Percentiles rank a stretch among this genome's conserved stretches.
phyloP scores from a whole-genome alignment of 352 stramenopile genomes.

The Globisporangium yorkense region DNA sequence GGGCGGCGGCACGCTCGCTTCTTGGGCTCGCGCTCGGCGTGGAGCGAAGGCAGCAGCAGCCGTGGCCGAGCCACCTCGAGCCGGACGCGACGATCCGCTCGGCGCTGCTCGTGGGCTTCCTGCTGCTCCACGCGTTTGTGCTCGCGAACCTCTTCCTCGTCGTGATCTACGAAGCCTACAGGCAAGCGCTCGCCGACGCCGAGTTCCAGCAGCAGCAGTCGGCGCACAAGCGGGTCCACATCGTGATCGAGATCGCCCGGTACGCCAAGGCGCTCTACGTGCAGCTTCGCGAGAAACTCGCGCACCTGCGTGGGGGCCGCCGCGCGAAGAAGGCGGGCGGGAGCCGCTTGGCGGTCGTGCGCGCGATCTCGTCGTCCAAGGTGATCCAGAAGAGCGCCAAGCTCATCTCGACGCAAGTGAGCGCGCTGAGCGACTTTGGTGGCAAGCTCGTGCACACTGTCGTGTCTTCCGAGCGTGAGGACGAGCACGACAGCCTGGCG shows the following conservation, averaged over 20 bases:
- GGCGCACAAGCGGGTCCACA: constrained; percentile 18
- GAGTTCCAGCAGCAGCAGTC: constrained; percentile 13
- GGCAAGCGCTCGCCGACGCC: constrained; percentile 24
- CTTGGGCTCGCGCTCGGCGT: constrained; percentile 29
- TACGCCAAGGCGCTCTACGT: constrained; percentile 12
- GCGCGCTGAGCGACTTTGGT: constrained; percentile 14
- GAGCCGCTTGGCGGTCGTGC: constrained; percentile 15
- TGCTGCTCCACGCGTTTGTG: constrained; percentile 37
- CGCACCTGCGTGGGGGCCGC: background rate
- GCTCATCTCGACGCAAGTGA: constrained; percentile 16
- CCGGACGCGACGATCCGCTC: constrained; percentile 19
- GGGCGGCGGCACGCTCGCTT: constrained; percentile 25
- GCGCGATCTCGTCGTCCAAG: constrained; percentile 14
- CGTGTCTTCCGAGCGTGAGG: constrained; percentile 4
- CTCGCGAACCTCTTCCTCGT: constrained; percentile 41
- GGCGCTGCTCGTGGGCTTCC: constrained; percentile 32
- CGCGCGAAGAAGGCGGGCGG: constrained; percentile 2
- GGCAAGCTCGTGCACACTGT: constrained; percentile 19
- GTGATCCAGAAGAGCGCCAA: constrained; percentile 13
- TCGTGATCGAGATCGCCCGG: constrained; percentile 17
- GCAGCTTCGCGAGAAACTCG: background rate
- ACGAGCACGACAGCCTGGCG: background rate
- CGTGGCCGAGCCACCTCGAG: constrained; percentile 7
- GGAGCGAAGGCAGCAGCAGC: background rate
- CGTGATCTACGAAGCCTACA: constrained; percentile 36